These are phyloP conservation scores for Suillus paluster DNA, from an alignment of 768 basidiomycete genomes.

Conservation along the genomic window DNA sequence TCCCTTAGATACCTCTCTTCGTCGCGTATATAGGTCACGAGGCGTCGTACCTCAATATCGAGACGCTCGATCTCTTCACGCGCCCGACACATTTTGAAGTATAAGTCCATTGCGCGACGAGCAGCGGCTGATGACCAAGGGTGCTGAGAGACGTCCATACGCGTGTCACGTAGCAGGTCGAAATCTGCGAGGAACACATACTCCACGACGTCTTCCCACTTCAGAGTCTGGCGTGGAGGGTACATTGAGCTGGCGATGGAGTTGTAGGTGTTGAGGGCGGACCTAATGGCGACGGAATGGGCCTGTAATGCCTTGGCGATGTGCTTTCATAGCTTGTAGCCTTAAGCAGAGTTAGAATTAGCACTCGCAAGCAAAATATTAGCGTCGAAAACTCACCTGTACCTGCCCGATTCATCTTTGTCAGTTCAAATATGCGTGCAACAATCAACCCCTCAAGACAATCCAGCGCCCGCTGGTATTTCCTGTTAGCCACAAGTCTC, in stretches of 20 bases:
- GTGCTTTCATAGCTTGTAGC: conserved; percentile 10
- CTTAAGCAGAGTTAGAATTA: background rate
- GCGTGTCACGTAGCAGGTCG: conserved; percentile 17
- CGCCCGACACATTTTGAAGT: conserved; percentile 24
- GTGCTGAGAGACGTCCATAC: conserved; percentile 17
- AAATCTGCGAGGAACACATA: conserved; percentile 17
- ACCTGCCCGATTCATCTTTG: conserved; percentile 24
- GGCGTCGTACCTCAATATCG: conserved; percentile 24
- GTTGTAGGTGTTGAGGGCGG: conserved; percentile 12
- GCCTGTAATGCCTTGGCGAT: conserved; percentile 10
- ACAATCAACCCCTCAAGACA: conserved; percentile 19
- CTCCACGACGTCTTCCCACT: conserved; percentile 28
- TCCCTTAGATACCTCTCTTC: conserved; percentile 9
- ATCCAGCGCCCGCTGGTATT: conserved; percentile 19
- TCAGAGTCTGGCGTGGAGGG: conserved; percentile 7
- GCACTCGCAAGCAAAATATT: accelerated
- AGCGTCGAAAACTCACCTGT: conserved; percentile 18
- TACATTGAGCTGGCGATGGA: background rate
- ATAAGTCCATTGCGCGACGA: conserved; percentile 19
- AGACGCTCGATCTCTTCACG: conserved; percentile 24
- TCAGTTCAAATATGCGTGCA: conserved; percentile 21
- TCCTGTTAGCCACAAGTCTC: background rate
- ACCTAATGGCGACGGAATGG: conserved; percentile 16
- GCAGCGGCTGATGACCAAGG: conserved; percentile 21
- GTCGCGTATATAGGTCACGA: conserved; percentile 24